Conservation (phyloP, 805 yeast genomes). For the Candida montana region DNA sequence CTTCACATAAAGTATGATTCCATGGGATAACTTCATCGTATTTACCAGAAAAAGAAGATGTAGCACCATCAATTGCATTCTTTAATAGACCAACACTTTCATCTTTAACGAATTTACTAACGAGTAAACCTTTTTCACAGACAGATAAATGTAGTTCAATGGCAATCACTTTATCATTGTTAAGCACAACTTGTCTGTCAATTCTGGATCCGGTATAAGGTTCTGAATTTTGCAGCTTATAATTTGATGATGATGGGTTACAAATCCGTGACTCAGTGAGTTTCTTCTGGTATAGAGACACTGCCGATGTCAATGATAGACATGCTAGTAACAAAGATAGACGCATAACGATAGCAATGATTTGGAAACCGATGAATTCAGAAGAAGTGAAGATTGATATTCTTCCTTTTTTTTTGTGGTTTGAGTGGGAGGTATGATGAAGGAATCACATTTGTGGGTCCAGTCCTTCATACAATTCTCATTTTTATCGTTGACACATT, state of each 20-base stretch:
- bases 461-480: too few species aligned
- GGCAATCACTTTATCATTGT: background rate
- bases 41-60: background rate
- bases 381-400: too few species aligned
- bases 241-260: conserved; percentile 7
- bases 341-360: background rate
- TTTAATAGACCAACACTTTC: background rate
- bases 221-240: background rate
- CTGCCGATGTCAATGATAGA: background rate
- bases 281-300: conserved; percentile 1
- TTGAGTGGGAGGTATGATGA: too few species aligned
- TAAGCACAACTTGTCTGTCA: conserved; percentile 11
- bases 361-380: too few species aligned
- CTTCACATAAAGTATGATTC: conserved; percentile 13
- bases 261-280: conserved; percentile 9
- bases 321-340: background rate
- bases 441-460: too few species aligned
- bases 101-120: conserved; percentile 6
- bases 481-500: too few species aligned
- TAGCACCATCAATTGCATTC: background rate
- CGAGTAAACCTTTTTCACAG: conserved; percentile 12
- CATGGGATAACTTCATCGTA: conserved; percentile 11
- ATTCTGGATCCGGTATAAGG: conserved; percentile 14
- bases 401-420: too few species aligned
- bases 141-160: conserved; percentile 11